Base-by-base conservation (phyloP, 1,284 basidiomycete genomes). In the Coriolopsis trogii region DNA sequence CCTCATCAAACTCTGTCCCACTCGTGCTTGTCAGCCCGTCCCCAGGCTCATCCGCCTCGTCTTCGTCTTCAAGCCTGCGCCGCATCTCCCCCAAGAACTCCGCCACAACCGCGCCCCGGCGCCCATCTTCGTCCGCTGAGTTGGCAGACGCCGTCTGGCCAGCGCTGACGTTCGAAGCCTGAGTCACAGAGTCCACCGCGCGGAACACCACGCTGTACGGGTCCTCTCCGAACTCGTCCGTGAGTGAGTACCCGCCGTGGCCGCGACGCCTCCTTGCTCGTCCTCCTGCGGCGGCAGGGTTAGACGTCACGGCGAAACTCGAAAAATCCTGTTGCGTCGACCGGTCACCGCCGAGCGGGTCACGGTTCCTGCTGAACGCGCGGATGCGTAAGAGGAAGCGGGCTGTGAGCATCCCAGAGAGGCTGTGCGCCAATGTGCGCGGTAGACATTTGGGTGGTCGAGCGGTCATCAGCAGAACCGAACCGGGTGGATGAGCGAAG, bases 381-480 rank as follows among this genome's bases (percentile, higher is more conserved):
- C 70, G 66, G 29, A 71, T 53, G 53, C 67, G 59, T 10, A 72
- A 60, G 33, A 72, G 60, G 55, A 71, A 68, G 26, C 70, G 66
- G 10, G 69, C 69, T 6, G 68, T 67, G 40, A 71, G 63, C 6
- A 59, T 51, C 9, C 64, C 72, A 9, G 75, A 75, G 20, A 72
- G 43, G 4, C 67, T 69, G 55, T n/a, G n/a, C n/a, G n/a, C n/a
- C n/a, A n/a, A n/a, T 9, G 41, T 46, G 25, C 20, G 23, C 12
- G 18, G 36, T 16, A 41, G 40, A 20, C 39, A 41, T 20, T n/a
- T 25, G 40, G 37, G 20, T 21, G 9, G 13, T n/a, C 13, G 4
- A 20, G 18, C 4, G 41, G 21, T 13, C 20, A 13, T 12, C 6
- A 36, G 5, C 24, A 8, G 18, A 25, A 23, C n/a, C n/a, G n/a